Evolutionary conservation across 768 basidiomycete species (phyloP).

Genomic region (Lanmaoa rubissima): DNA sequence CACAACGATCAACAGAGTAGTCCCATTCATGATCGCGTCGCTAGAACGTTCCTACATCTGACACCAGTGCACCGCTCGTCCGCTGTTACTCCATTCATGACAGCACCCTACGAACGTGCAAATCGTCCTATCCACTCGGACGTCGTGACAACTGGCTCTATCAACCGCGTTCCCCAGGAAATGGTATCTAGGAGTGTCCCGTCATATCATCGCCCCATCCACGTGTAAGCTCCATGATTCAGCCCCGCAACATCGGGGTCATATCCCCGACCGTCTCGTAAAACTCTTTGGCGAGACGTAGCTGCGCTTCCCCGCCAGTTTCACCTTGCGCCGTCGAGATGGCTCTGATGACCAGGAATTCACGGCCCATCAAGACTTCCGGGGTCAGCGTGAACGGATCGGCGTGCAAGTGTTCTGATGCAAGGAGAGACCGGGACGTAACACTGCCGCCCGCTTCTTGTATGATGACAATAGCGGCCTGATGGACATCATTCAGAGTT

Average conservation of each 20-base stretch:
- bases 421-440: slow-evolving; percentile 54
- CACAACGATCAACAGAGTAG: background rate
- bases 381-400: slow-evolving; percentile 61
- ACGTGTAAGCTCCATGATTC: background rate
- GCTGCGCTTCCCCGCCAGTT: slow-evolving; percentile 63
- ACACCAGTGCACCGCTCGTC: background rate
- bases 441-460: slow-evolving; percentile 84
- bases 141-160: background rate
- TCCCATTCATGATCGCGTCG: background rate
- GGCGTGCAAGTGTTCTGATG: slow-evolving; percentile 26
- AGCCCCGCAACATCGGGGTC: slow-evolving; percentile 40
- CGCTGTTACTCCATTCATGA: background rate
- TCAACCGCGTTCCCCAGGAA: background rate
- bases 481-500: background rate
- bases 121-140: background rate
- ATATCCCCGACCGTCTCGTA: slow-evolving; percentile 75
- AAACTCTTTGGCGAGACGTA: slow-evolving; percentile 78
- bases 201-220: background rate
- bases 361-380: slow-evolving; percentile 70
- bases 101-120: slow-evolving; percentile 6
- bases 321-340: slow-evolving; percentile 61
- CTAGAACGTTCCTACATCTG: background rate
- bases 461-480: slow-evolving; percentile 86
- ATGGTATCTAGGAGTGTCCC: slow-evolving; percentile 1
- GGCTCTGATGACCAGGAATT: slow-evolving; percentile 73